Conservation (phyloP, 345 rosid genomes). For the Garcia nutans region DNA sequence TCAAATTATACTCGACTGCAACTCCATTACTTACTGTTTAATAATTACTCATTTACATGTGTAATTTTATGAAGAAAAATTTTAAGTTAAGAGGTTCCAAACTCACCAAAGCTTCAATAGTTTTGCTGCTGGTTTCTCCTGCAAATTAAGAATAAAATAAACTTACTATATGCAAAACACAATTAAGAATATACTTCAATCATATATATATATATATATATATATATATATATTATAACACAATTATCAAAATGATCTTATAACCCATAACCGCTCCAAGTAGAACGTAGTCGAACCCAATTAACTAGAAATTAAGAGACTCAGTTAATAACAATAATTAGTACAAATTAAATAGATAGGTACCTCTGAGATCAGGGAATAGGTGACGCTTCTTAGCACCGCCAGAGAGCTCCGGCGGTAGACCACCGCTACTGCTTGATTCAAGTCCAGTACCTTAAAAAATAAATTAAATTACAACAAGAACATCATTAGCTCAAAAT, state of each 20-base stretch:
- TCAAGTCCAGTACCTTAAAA: conserved; percentile 49
- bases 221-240: too few species aligned
- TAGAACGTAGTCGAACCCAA: too few species aligned
- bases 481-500: background rate
- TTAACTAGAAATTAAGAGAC: too few species aligned
- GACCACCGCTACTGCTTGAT: conserved; percentile 31
- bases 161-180: background rate
- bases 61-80: too few species aligned
- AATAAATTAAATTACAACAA: background rate
- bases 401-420: conserved; percentile 39
- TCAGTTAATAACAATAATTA: too few species aligned
- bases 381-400: conserved; percentile 33
- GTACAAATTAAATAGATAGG: too few species aligned
- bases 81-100: background rate
- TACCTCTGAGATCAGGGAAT: conserved; percentile 72
- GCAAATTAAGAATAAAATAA: conserved; percentile 15
- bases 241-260: too few species aligned
- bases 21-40: background rate
- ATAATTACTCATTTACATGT: background rate
- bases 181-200: too few species aligned
- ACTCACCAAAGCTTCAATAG: conserved; percentile 86
- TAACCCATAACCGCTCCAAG: too few species aligned
- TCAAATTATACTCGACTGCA: too few species aligned
- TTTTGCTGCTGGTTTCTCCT: conserved; percentile 73
- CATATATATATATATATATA: too few species aligned